Evolutionary conservation across 768 basidiomycete genomes (phyloP).

Genomic region (Saitozyma sp.): DNA sequence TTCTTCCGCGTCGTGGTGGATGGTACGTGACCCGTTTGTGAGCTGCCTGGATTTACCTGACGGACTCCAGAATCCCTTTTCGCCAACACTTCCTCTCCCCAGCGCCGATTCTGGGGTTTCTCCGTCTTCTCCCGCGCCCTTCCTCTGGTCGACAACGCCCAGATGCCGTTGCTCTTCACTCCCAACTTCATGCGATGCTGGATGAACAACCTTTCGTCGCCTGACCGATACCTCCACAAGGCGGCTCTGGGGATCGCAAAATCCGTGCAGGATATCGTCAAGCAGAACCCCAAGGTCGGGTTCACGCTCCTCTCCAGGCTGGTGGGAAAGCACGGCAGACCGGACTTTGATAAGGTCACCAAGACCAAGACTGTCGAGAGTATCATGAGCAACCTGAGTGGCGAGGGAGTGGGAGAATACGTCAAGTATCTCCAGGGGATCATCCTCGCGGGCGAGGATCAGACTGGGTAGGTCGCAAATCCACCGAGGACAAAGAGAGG

Average conservation of each 20-base stretch:
- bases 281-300: conserved; percentile 73
- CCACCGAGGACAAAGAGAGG: not conserved
- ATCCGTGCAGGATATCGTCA: conserved; percentile 72
- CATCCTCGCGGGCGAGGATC: conserved; percentile 56
- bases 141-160: conserved; percentile 63
- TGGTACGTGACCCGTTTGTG: conserved; percentile 58
- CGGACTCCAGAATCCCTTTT: conserved; percentile 73
- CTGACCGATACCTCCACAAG: conserved; percentile 85
- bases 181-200: conserved; percentile 94
- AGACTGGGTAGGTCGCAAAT: conserved; percentile 54
- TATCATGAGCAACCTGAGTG: conserved; percentile 72
- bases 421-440: conserved; percentile 69
- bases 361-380: conserved; percentile 89
- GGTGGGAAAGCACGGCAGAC: conserved; percentile 75
- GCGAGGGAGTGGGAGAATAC: conserved; percentile 73
- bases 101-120: conserved; percentile 96
- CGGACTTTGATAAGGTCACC: conserved; percentile 87
- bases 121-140: conserved; percentile 80
- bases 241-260: conserved; percentile 77
- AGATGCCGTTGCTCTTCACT: conserved; percentile 84
- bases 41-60: not conserved
- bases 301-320: conserved; percentile 82
- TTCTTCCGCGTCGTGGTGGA: conserved; percentile 91
- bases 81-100: conserved; percentile 74
- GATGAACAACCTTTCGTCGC: conserved; percentile 90